Evolutionary conservation across 164 flowering plant species (phyloP).

Genomic region (Echeveria elegans): DNA sequence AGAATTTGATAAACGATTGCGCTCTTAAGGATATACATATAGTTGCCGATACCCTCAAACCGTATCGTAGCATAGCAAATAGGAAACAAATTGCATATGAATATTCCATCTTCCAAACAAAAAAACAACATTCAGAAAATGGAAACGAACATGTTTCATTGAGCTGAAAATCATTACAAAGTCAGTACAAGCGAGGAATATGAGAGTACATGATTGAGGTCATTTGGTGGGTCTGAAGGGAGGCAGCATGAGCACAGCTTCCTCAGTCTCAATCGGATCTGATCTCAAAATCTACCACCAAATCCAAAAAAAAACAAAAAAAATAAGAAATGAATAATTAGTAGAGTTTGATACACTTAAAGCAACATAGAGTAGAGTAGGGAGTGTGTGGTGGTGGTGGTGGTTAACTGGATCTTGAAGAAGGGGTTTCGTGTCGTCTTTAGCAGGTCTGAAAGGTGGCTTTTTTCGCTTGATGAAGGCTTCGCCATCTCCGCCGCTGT

Average conservation of each 20-base stretch:
- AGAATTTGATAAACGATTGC: no score
- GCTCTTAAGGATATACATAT: no score
- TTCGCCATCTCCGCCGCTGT: neutral
- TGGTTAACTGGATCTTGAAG: conserved; percentile 49
- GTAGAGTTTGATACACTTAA: no score
- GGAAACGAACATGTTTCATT: no score
- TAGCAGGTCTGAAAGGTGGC: neutral
- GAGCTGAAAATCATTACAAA: no score
- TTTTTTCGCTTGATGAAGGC: conserved; percentile 11
- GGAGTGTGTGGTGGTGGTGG: neutral
- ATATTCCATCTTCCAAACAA: neutral
- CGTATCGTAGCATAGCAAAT: no score
- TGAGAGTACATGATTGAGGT: no score
- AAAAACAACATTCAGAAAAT: neutral
- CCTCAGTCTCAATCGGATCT: conserved; percentile 69
- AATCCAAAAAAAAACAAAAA: neutral
- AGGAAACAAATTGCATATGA: neutral
- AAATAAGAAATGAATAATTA: no score
- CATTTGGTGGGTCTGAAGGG: conserved; percentile 16
- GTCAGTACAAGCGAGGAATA: no score
- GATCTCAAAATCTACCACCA: conserved; percentile 44
- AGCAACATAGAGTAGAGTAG: no score
- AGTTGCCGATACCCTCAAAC: no score
- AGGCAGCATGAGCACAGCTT: conserved; percentile 61
- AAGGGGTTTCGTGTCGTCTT: conserved; percentile 37